phyloP scores from a whole-genome alignment of 768 basidiomycete species.

The Leccinum longicurvipes region DNA sequence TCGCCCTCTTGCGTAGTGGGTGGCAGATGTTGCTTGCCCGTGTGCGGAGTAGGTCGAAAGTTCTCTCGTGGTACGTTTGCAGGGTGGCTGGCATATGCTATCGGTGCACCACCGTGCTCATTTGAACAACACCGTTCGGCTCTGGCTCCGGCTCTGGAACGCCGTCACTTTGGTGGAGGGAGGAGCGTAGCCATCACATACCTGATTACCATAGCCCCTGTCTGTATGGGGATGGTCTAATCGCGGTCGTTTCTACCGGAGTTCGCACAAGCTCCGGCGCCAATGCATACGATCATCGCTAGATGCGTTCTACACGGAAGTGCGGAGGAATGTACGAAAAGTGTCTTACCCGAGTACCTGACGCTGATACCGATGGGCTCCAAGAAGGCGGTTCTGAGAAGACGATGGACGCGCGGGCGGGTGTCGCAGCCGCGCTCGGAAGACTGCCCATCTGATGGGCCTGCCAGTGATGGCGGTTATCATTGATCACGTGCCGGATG shows the following conservation, averaged over 20 bases:
- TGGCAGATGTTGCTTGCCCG: too few relatives aligned
- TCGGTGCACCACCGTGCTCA: constrained; percentile 74
- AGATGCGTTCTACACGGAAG: not conserved
- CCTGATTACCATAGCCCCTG: constrained; percentile 17
- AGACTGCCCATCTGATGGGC: not conserved
- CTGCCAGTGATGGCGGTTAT: not conserved
- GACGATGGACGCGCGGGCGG: not conserved
- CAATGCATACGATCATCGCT: not conserved
- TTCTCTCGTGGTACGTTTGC: constrained; percentile 83
- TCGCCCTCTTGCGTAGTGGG: too few relatives aligned
- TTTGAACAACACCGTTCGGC: constrained; percentile 85
- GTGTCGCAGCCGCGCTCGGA: too few relatives aligned
- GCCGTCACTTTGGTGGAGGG: constrained; percentile 86
- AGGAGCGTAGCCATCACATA: constrained; percentile 72
- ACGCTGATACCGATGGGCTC: not conserved
- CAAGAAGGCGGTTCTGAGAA: not conserved
- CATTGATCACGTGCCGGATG: not conserved
- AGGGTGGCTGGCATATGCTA: constrained; percentile 88
- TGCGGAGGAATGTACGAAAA: not conserved
- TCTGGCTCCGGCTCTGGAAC: constrained; percentile 61
- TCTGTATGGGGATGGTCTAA: not conserved
- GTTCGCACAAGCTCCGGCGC: too few relatives aligned
- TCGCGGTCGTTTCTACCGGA: not conserved
- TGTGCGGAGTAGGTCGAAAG: constrained; percentile 71
- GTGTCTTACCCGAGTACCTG: not conserved